Conservation (phyloP, 495 filamentous ascomycete genomes). For the Neurospora sp. region DNA sequence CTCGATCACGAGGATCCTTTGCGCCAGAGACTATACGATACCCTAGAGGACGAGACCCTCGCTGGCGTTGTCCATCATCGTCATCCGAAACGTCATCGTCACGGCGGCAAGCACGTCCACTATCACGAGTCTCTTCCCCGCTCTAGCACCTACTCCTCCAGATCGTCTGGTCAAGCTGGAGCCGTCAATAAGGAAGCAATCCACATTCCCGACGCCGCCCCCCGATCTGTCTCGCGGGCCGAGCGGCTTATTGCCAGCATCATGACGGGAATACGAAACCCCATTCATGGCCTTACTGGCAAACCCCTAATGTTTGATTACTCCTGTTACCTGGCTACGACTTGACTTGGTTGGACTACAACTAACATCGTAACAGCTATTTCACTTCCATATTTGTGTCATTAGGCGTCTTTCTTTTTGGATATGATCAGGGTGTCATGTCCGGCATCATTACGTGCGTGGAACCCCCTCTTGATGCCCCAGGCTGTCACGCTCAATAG, state of each 20-base stretch:
- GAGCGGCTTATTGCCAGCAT: constrained; percentile 65
- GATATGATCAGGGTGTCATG: constrained; percentile 99
- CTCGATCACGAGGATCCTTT: constrained; percentile 73
- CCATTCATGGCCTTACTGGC: constrained; percentile 85
- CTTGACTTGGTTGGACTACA: background rate
- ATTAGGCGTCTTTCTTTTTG: constrained; percentile 93
- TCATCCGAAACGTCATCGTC: constrained; percentile 22
- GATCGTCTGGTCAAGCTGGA: constrained; percentile 22
- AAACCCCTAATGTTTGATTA: constrained; percentile 77
- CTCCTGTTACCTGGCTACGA: constrained; percentile 24
- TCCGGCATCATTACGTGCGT: constrained; percentile 96
- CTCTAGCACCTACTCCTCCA: constrained; percentile 6
- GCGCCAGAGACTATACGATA: constrained; percentile 51
- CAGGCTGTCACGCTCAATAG: background rate
- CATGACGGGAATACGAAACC: constrained; percentile 70
- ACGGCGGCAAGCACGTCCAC: constrained; percentile 32
- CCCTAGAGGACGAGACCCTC: constrained; percentile 48
- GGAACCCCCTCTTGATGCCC: background rate
- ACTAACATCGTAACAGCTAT: constrained; percentile 47
- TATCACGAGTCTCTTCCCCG: constrained; percentile 25
- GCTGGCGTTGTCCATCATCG: constrained; percentile 37
- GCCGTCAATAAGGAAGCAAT: constrained; percentile 72
- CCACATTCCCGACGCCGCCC: constrained; percentile 59
- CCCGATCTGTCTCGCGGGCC: constrained; percentile 48
- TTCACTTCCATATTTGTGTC: constrained; percentile 98